These are phyloP conservation scores for Paraurostyla sp. DNA, from an alignment of 73 alveolate species.

Conservation along the genomic window DNA sequence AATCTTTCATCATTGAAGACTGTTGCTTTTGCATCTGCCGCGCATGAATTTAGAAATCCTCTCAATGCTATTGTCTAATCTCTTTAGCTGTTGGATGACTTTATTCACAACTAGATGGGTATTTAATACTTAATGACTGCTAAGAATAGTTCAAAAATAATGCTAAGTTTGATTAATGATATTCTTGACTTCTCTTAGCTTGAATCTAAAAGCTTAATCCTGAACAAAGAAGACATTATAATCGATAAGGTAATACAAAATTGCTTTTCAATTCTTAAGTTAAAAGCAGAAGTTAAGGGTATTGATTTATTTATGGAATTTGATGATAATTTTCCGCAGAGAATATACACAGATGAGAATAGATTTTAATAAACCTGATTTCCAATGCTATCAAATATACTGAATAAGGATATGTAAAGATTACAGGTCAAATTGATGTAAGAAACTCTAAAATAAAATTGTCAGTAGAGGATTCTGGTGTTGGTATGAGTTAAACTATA, in stretches of 20 bases:
- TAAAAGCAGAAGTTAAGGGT: conserved; percentile 20
- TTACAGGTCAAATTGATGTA: not conserved
- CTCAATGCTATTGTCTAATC: conserved; percentile 49
- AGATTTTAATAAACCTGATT: conserved; percentile 61
- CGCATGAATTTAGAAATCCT: conserved; percentile 73
- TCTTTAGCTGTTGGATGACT: not conserved
- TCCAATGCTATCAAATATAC: conserved; percentile 71
- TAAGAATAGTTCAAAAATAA: conserved; percentile 33
- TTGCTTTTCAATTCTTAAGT: not conserved
- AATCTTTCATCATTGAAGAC: not conserved
- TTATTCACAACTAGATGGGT: not conserved
- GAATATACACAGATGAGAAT: not conserved
- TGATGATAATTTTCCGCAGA: not conserved
- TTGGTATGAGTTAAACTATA: not conserved
- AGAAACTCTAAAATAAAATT: not conserved
- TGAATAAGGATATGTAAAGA: conserved; percentile 53
- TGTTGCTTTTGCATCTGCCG: conserved; percentile 60
- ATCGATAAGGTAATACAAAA: not conserved
- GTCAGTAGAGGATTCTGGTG: conserved; percentile 27
- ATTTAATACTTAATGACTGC: conserved; percentile 27
- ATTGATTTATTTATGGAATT: conserved; percentile 39
- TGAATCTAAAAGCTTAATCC: conserved; percentile 41
- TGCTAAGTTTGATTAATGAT: conserved; percentile 42
- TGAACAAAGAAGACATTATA: not conserved
- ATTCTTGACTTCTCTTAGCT: conserved; percentile 55